phyloP scores from a whole-genome alignment of 225 moss, liverwort and hornwort genomes.

The Lunularia cruciata region DNA sequence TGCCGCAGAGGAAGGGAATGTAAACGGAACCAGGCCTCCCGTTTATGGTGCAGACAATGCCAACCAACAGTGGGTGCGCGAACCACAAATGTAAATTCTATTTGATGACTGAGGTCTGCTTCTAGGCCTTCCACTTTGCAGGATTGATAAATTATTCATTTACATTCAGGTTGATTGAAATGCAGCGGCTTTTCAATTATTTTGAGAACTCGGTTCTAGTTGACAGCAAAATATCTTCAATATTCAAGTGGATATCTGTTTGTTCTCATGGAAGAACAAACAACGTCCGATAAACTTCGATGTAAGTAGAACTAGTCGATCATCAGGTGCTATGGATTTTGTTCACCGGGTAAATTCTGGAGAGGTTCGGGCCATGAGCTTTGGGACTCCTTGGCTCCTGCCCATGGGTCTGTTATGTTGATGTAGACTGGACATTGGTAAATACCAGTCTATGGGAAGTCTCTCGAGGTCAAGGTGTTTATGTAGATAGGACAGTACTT shows the following conservation, averaged over 20 bases:
- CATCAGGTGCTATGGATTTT: background rate
- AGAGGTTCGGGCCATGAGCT: background rate
- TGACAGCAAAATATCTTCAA: background rate
- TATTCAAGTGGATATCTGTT: background rate
- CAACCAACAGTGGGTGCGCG: conserved; percentile 18
- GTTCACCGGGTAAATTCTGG: background rate
- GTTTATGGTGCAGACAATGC: background rate
- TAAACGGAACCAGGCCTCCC: background rate
- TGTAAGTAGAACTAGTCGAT: background rate
- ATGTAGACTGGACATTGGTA: background rate
- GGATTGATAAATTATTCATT: background rate
- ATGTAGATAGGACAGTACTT: background rate
- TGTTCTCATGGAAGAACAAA: background rate
- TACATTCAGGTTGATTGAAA: background rate
- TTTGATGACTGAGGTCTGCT: conserved; percentile 1
- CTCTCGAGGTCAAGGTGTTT: background rate
- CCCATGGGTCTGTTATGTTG: background rate
- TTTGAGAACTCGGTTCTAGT: background rate
- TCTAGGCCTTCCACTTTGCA: background rate
- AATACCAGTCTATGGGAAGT: background rate
- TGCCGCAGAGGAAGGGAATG: background rate
- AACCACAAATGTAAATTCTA: conserved; percentile 2
- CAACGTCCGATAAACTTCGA: background rate
- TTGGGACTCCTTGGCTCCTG: background rate
- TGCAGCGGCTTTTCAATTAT: background rate